Evolutionary conservation across 257 asterid genomes (phyloP).

Genomic region (Parsonsia alboflavescens): DNA sequence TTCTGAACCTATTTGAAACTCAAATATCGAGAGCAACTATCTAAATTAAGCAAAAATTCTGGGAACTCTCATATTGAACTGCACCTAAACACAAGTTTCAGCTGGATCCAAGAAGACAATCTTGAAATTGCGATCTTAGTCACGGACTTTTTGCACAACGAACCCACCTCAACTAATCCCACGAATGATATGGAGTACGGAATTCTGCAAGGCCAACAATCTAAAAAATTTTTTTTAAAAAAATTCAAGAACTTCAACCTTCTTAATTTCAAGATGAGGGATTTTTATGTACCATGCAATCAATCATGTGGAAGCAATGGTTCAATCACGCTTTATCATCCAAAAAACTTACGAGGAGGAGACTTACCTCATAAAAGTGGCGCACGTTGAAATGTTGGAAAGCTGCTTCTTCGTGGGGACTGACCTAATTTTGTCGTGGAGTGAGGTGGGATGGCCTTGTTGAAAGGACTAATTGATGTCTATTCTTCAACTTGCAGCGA

Average conservation of each 20-base stretch:
- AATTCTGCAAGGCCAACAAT: background rate
- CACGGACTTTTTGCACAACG: background rate
- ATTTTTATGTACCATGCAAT: constrained; percentile 16
- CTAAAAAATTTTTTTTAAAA: too few relatives aligned
- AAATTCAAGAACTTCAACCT: constrained; percentile 1
- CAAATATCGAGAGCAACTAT: background rate
- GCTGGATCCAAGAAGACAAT: background rate
- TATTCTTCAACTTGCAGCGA: constrained; percentile 10
- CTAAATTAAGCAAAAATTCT: background rate
- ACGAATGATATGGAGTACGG: background rate
- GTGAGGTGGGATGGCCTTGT: background rate
- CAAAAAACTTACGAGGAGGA: constrained; percentile 25
- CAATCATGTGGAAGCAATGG: background rate
- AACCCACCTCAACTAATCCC: background rate
- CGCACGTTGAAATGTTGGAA: constrained; percentile 8
- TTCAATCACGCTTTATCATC: constrained; percentile 12
- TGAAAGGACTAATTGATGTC: background rate
- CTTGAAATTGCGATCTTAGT: background rate
- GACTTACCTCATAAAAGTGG: constrained; percentile 13
- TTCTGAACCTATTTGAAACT: background rate
- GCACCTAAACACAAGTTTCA: background rate
- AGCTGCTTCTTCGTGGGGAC: constrained; percentile 10
- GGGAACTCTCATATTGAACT: background rate
- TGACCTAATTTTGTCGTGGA: constrained; percentile 1
- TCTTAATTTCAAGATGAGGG: constrained; percentile 8